These are phyloP conservation scores for Candida jianshihensis DNA, from an alignment of 805 yeast species.

Conservation along the genomic window DNA sequence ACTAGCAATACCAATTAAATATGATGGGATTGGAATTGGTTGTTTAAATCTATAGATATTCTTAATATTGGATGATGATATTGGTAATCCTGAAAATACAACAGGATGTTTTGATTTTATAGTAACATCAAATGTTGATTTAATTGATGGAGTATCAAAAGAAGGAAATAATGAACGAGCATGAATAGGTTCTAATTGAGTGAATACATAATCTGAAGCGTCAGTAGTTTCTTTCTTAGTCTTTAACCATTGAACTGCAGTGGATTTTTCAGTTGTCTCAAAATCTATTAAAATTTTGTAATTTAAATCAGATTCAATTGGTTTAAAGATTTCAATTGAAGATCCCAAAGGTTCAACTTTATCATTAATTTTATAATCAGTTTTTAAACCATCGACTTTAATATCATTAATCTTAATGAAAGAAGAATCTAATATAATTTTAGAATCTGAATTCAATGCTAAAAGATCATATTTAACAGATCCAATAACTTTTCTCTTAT, in stretches of 20 bases:
- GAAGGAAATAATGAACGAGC: constrained; percentile 85
- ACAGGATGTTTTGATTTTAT: constrained; percentile 62
- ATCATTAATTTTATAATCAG: constrained; percentile 25
- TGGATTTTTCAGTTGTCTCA: constrained; percentile 65
- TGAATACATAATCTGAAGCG: constrained; percentile 46
- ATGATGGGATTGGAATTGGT: constrained; percentile 79
- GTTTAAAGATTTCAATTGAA: constrained; percentile 28
- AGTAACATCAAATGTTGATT: constrained; percentile 52
- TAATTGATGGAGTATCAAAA: constrained; percentile 85
- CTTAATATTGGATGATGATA: constrained; percentile 7
- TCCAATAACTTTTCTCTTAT: constrained; percentile 45
- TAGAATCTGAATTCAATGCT: constrained; percentile 22
- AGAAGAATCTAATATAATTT: constrained; percentile 64
- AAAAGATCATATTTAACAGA: constrained; percentile 41
- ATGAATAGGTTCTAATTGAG: constrained; percentile 90
- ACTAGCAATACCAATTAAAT: constrained; percentile 76
- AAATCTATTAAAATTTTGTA: constrained; percentile 49
- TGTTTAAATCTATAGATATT: constrained; percentile 50
- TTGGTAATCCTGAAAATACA: constrained; percentile 62
- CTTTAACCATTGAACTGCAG: constrained; percentile 81
- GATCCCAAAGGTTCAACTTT: constrained; percentile 55
- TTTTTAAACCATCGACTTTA: constrained; percentile 12
- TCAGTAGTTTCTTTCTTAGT: constrained; percentile 67
- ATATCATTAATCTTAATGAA: constrained; percentile 44
- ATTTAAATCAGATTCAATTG: constrained; percentile 22